A percentile compares a stretch with the other conserved stretches of the same genome.
Evolutionary conservation across 2,329 filamentous ascomycete genomes (phyloP).

Genomic region (Verticillium alfalfae): DNA sequence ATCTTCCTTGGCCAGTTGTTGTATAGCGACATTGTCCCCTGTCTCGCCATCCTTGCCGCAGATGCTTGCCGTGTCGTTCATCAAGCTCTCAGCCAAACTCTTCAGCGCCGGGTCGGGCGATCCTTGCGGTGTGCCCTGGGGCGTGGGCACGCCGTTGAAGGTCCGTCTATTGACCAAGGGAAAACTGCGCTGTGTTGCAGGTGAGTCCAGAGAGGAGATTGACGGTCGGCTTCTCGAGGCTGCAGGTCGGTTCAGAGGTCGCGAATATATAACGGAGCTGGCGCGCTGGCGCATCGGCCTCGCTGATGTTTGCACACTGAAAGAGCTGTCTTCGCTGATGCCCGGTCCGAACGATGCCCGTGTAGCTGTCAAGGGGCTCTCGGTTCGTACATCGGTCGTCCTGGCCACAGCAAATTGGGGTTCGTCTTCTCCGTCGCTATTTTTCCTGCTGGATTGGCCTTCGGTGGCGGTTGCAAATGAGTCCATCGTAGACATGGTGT

Average conservation of each 20-base stretch:
- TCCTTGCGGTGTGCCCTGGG: conserved; percentile 23
- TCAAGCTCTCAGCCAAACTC: conserved; percentile 40
- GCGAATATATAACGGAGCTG: conserved; percentile 30
- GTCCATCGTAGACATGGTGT: conserved; percentile 45
- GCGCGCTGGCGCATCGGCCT: conserved; percentile 11
- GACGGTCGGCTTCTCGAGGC: conserved; percentile 47
- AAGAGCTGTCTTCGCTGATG: conserved; percentile 16
- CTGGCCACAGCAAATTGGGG: conserved; percentile 1
- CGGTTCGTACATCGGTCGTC: conserved; percentile 4
- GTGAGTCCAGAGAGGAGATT: conserved; percentile 51
- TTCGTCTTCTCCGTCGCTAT: conserved; percentile 14
- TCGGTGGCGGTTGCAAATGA: conserved; percentile 55
- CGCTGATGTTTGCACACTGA: conserved; percentile 4
- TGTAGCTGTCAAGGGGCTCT: conserved; percentile 10
- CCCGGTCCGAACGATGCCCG: conserved; percentile 15
- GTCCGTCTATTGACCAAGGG: conserved; percentile 51
- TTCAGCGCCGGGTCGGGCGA: conserved; percentile 45
- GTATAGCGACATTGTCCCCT: conserved; percentile 29
- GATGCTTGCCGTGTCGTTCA: conserved; percentile 40
- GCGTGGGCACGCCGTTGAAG: conserved; percentile 36
- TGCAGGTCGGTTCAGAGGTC: conserved; percentile 35
- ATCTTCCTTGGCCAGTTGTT: conserved; percentile 47
- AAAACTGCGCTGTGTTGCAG: conserved; percentile 56
- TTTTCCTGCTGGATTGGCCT: conserved; percentile 32
- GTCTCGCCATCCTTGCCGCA: conserved; percentile 28